Percentiles rank a stretch among this genome's conserved stretches.
phyloP scores from a whole-genome alignment of 2,329 filamentous ascomycete species.

The Colletotrichum endophyticum region DNA sequence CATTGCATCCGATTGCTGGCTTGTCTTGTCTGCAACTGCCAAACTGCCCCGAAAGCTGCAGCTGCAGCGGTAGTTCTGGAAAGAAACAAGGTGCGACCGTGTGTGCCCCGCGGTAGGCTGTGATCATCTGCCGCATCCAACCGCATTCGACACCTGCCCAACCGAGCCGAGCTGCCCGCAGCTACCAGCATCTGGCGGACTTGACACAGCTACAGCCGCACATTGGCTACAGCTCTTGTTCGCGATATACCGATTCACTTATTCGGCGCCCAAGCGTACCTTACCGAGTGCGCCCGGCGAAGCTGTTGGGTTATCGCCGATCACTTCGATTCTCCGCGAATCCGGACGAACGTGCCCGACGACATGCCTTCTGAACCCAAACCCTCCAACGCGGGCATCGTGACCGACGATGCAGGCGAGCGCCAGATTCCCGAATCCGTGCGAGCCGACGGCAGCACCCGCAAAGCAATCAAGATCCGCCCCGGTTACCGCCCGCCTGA shows the following conservation, averaged over 20 bases:
- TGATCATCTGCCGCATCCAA: not conserved
- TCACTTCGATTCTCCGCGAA: not conserved
- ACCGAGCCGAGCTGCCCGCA: not conserved
- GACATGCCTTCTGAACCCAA: conserved; percentile 41
- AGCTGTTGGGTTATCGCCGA: not conserved
- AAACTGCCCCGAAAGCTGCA: conserved; percentile 12
- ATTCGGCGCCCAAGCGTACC: not conserved
- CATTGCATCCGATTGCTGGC: not conserved
- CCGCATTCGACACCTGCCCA: not conserved
- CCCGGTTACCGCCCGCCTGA: conserved; percentile 94
- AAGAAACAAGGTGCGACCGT: not conserved
- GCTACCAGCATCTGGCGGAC: not conserved
- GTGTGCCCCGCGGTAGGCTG: not conserved
- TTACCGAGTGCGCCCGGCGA: not conserved
- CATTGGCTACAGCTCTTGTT: not conserved
- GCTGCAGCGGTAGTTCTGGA: not conserved
- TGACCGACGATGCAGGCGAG: conserved; percentile 77
- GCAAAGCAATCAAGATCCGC: conserved; percentile 91
- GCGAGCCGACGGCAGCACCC: conserved; percentile 87
- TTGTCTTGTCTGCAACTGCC: not conserved
- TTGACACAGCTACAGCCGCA: not conserved
- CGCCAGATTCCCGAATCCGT: conserved; percentile 88
- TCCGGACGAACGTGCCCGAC: not conserved
- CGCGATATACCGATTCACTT: not conserved
- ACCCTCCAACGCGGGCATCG: conserved; percentile 73